phyloP scores from a whole-genome alignment of 441 rosid genomes.

The Erodium moschatum region DNA sequence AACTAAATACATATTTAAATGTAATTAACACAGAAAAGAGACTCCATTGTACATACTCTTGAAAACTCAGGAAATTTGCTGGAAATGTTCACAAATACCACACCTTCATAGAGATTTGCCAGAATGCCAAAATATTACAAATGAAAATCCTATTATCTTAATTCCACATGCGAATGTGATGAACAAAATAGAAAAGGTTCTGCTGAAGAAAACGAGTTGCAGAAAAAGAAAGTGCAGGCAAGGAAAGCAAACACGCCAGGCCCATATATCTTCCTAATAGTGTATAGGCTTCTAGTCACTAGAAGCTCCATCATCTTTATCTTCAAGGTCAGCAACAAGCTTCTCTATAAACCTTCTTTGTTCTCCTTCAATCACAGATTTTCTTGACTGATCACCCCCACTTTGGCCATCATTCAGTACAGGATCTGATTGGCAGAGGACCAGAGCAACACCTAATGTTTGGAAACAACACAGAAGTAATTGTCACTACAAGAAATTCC shows the following conservation, averaged over 20 bases:
- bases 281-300: slow-evolving; percentile 52
- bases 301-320: slow-evolving; percentile 61
- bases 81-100: background rate
- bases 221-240: background rate
- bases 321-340: slow-evolving; percentile 78
- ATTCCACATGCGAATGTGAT: background rate
- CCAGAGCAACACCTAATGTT: slow-evolving; percentile 73
- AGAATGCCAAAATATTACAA: background rate
- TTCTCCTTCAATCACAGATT: slow-evolving; percentile 78
- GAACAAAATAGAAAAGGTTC: slow-evolving; percentile 1
- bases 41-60: too few species aligned
- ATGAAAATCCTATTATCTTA: background rate
- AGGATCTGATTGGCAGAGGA: slow-evolving; percentile 85
- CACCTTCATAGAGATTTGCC: background rate
- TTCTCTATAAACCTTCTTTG: slow-evolving; percentile 71
- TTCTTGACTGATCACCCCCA: slow-evolving; percentile 62
- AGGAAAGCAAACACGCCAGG: background rate
- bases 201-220: background rate
- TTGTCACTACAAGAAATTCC: background rate
- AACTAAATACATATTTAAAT: too few species aligned
- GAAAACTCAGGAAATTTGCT: too few species aligned
- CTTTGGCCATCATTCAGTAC: slow-evolving; percentile 84
- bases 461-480: slow-evolving; percentile 3
- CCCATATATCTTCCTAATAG: background rate
- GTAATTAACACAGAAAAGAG: too few species aligned